Evolutionary conservation across 371 early-diverging fungal species (phyloP).

Genomic region (Dinochytrium kinnereticum): DNA sequence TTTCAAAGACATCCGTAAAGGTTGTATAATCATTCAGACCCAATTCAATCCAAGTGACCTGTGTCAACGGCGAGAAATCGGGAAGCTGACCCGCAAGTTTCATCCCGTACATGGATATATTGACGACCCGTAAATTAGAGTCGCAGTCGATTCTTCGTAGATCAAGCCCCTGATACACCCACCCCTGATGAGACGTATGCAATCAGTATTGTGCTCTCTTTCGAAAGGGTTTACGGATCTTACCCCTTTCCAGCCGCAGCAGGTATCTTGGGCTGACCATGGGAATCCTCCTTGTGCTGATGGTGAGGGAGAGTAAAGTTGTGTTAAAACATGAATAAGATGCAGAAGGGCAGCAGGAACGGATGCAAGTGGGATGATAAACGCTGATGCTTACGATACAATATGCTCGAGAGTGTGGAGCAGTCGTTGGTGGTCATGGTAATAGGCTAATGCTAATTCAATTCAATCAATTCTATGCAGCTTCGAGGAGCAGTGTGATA

Average conservation of each 20-base stretch:
- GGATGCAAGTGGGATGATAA: background rate
- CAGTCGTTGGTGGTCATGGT: background rate
- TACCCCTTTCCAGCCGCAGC: conserved; percentile 10
- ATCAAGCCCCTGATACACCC: background rate
- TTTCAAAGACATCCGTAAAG: background rate
- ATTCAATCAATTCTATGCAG: no score
- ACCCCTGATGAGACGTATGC: no score
- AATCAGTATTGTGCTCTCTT: no score
- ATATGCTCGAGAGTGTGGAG: background rate
- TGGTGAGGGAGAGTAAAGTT: background rate
- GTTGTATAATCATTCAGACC: background rate
- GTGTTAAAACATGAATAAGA: no score
- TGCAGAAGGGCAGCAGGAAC: no score
- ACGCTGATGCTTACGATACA: background rate
- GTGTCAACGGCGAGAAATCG: background rate
- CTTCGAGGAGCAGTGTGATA: no score
- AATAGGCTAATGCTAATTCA: no score
- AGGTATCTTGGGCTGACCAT: background rate
- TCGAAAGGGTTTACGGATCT: no score
- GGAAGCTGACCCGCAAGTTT: background rate
- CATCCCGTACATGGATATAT: background rate
- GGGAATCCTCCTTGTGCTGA: background rate
- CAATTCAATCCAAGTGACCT: background rate
- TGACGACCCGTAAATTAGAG: background rate
- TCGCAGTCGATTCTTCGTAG: conserved; percentile 1